A percentile compares a stretch with the other conserved stretches of the same genome.
These are phyloP conservation scores for Colletotrichum agaves DNA, from an alignment of 2,329 filamentous ascomycete species.

Conservation along the genomic window DNA sequence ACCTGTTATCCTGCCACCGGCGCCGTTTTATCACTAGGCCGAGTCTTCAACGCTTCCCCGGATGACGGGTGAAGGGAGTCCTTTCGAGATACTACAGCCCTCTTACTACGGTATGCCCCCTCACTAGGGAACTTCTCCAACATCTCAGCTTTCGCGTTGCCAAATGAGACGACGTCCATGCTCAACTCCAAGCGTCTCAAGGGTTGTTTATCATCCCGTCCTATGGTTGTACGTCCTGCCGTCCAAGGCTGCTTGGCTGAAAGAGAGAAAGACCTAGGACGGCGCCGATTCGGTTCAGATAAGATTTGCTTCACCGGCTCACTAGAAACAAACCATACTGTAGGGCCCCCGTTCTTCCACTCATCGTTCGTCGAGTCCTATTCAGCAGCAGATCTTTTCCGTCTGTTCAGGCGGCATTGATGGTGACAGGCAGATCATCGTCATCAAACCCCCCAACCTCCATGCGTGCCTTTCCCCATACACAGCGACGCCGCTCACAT, in stretches of 20 bases:
- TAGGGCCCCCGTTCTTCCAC: neutral
- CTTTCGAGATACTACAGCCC: neutral
- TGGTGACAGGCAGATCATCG: conserved; percentile 15
- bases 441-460: neutral
- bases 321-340: conserved; percentile 4
- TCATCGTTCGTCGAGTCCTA: neutral
- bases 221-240: conserved; percentile 1
- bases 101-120: too few species aligned
- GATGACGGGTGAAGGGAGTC: neutral
- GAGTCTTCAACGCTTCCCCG: neutral
- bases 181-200: neutral
- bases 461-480: neutral
- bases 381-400: conserved; percentile 12
- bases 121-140: neutral
- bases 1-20: conserved; percentile 15
- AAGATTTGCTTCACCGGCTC: conserved; percentile 9
- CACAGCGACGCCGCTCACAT: neutral
- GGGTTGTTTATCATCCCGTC: neutral
- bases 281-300: conserved; percentile 1
- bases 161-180: neutral
- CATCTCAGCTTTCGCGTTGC: conserved; percentile 8
- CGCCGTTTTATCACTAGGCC: conserved; percentile 14
- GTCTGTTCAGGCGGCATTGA: neutral
- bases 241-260: conserved; percentile 1
- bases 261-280: neutral